These are phyloP conservation scores for Entophlyctis luteolus DNA, from an alignment of 192 early-diverging fungal genomes.

Conservation along the genomic window DNA sequence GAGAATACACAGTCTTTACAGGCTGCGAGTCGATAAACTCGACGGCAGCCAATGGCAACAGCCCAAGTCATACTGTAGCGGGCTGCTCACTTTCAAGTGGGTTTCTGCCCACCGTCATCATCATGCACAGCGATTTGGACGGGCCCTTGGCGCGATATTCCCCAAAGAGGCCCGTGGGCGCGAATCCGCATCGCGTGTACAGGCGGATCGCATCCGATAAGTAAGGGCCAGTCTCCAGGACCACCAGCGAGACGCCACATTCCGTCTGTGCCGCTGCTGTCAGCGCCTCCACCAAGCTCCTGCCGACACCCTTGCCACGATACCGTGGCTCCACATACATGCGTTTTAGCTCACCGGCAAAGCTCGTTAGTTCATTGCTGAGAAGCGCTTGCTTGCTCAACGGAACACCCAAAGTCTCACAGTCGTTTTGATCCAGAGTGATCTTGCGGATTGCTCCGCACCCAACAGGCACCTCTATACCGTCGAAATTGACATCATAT, in stretches of 20 bases:
- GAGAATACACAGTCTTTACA: neutral
- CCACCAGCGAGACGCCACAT: neutral
- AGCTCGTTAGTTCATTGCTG: neutral
- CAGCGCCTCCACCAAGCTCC: neutral
- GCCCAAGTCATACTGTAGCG: neutral
- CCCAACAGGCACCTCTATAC: neutral
- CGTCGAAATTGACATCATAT: neutral
- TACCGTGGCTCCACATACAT: neutral
- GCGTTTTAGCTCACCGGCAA: constrained; percentile 12
- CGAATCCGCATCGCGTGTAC: neutral
- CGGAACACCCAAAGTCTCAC: neutral
- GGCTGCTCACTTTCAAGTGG: neutral
- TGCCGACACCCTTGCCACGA: neutral
- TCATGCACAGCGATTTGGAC: neutral
- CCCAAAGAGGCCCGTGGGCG: neutral
- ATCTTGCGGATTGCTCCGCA: constrained; percentile 1
- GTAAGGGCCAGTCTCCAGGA: constrained; percentile 15
- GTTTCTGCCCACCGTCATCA: neutral
- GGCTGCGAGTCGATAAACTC: neutral
- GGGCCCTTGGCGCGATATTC: constrained; percentile 4
- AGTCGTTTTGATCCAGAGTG: neutral
- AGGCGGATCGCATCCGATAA: neutral
- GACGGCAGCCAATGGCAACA: neutral
- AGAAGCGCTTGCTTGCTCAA: neutral
- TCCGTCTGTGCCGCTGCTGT: neutral